Evolutionary conservation across 441 rosid species (phyloP).

Genomic region (Pelargonium cotyledonis): DNA sequence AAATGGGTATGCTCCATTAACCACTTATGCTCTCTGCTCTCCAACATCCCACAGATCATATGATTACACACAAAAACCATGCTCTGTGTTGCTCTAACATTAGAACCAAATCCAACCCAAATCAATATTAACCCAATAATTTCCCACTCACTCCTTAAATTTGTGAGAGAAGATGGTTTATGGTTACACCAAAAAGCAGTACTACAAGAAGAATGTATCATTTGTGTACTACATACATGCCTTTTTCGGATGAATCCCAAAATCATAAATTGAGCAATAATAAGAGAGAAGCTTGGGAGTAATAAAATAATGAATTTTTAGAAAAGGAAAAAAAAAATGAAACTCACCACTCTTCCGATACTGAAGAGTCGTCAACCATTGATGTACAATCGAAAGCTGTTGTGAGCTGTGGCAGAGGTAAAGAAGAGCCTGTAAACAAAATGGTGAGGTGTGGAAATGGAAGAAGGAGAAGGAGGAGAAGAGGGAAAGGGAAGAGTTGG

Average conservation of each 20-base stretch:
- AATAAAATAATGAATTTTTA: slow-evolving; percentile 3
- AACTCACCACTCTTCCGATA: slow-evolving; percentile 24
- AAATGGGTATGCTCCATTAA: slow-evolving; percentile 38
- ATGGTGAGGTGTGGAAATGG: neutral
- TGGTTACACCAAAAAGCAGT: neutral
- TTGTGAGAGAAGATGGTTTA: neutral
- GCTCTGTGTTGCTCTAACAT: neutral
- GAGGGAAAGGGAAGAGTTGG: neutral
- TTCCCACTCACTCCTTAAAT: neutral
- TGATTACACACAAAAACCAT: slow-evolving; percentile 28
- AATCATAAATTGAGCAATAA: slow-evolving; percentile 19
- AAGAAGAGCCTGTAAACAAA: too few relatives aligned
- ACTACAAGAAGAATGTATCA: slow-evolving; percentile 10
- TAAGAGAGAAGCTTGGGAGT: slow-evolving; percentile 23
- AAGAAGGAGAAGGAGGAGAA: neutral
- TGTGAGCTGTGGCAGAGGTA: too few relatives aligned
- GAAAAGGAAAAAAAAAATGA: slow-evolving; percentile 13
- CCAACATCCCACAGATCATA: slow-evolving; percentile 35
- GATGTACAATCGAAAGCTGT: neutral
- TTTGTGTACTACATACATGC: slow-evolving; percentile 5
- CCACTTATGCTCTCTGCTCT: slow-evolving; percentile 28
- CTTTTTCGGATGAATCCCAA: slow-evolving; percentile 15
- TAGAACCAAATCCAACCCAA: slow-evolving; percentile 15
- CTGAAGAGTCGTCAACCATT: slow-evolving; percentile 7
- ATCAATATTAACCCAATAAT: neutral